Evolutionary conservation across 768 basidiomycete genomes (phyloP).

Genomic region (Russula griseocarnosa): DNA sequence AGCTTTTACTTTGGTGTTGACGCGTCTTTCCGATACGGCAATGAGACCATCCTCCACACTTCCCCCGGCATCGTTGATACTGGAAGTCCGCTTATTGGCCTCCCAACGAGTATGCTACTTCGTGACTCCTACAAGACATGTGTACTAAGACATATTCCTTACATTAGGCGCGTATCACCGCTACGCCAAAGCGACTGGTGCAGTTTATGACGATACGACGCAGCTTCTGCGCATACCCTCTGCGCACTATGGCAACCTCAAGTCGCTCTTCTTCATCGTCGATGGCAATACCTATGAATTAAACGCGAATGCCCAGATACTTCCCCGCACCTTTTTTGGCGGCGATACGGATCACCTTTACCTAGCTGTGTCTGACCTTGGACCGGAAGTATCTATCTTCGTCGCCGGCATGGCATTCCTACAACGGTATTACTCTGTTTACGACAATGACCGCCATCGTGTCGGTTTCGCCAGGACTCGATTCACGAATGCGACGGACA

Average conservation of each 20-base stretch:
- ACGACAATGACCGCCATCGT: slow-evolving; percentile 53
- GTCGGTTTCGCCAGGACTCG: slow-evolving; percentile 54
- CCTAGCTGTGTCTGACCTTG: slow-evolving; percentile 34
- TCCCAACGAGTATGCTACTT: slow-evolving; percentile 32
- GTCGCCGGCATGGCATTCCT: slow-evolving; percentile 53
- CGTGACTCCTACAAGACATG: neutral
- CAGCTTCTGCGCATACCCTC: slow-evolving; percentile 35
- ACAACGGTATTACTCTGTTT: slow-evolving; percentile 64
- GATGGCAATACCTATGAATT: slow-evolving; percentile 37
- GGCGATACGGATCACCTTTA: slow-evolving; percentile 39
- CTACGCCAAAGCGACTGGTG: slow-evolving; percentile 37
- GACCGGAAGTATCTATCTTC: slow-evolving; percentile 31
- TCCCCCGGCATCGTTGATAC: slow-evolving; percentile 39
- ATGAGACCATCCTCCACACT: slow-evolving; percentile 30
- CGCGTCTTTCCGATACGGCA: slow-evolving; percentile 33
- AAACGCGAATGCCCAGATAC: slow-evolving; percentile 44
- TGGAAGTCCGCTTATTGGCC: slow-evolving; percentile 36
- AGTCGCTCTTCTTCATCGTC: slow-evolving; percentile 36
- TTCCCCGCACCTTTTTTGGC: slow-evolving; percentile 42
- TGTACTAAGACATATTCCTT: slow-evolving; percentile 25
- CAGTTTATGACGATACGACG: slow-evolving; percentile 32
- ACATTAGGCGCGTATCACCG: slow-evolving; percentile 32
- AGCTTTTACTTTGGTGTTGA: slow-evolving; percentile 37
- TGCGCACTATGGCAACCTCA: slow-evolving; percentile 33
- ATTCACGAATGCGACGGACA: slow-evolving; percentile 44